Evolutionary conservation across 768 basidiomycete species (phyloP).

Genomic region (Hygrocybe punicea): DNA sequence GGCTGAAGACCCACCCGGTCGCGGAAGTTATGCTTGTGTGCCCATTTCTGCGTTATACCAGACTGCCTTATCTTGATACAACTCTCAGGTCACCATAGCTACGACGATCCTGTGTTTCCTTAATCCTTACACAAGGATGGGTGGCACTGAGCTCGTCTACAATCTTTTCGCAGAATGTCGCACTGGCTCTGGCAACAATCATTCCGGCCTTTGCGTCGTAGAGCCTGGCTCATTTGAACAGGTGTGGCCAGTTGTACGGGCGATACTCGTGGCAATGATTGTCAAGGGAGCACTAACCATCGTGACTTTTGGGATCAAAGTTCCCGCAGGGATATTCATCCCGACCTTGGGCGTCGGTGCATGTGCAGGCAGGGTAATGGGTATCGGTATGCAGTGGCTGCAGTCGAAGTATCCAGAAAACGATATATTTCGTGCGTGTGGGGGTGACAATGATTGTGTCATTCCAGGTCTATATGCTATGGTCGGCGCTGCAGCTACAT

Average conservation of each 20-base stretch:
- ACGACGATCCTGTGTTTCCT: conserved; percentile 80
- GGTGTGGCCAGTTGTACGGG: conserved; percentile 58
- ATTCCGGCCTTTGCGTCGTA: conserved; percentile 68
- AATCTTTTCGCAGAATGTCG: conserved; percentile 87
- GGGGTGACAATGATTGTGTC: conserved; percentile 67
- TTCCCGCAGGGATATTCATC: conserved; percentile 95
- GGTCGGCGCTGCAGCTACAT: conserved; percentile 90
- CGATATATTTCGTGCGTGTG: conserved; percentile 62
- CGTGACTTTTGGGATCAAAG: conserved; percentile 88
- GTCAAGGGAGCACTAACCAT: conserved; percentile 79
- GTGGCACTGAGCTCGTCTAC: conserved; percentile 92
- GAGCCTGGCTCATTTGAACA: conserved; percentile 54
- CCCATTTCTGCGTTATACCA: conserved; percentile 1
- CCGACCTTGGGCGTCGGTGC: conserved; percentile 94
- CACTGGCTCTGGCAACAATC: conserved; percentile 48
- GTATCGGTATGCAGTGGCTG: conserved; percentile 74
- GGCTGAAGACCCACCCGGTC: conserved; percentile 76
- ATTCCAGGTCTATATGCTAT: conserved; percentile 92
- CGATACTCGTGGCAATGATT: conserved; percentile 72
- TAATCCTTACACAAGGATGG: conserved; percentile 89
- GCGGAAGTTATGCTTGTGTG: conserved; percentile 79
- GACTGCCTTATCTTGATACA: neutral
- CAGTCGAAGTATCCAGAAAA: conserved; percentile 61
- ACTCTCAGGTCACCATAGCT: conserved; percentile 63
- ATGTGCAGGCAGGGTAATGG: conserved; percentile 84